Evolutionary conservation across 2,329 filamentous ascomycete species (phyloP).

Genomic region (Pyrenochaeta sp.): DNA sequence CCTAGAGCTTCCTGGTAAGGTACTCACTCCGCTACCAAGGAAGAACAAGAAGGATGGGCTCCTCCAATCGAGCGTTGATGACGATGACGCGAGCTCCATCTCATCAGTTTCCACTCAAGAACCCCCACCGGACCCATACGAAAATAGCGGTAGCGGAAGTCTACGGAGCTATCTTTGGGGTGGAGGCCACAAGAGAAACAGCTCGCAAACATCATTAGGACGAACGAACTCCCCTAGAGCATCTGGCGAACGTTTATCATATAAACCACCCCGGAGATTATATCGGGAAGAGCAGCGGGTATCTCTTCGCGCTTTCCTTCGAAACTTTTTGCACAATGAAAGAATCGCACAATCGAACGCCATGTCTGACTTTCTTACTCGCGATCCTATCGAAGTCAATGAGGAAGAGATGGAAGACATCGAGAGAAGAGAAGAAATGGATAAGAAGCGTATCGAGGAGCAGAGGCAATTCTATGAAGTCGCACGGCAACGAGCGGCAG

Average conservation of each 20-base stretch:
- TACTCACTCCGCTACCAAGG: constrained; percentile 83
- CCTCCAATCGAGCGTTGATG: constrained; percentile 62
- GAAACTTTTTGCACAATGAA: constrained; percentile 83
- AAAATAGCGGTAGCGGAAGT: constrained; percentile 50
- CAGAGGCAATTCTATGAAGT: constrained; percentile 96
- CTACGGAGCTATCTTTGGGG: constrained; percentile 55
- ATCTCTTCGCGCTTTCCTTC: constrained; percentile 88
- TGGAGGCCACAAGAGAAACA: constrained; percentile 52
- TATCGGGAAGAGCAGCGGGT: constrained; percentile 91
- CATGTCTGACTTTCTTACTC: constrained; percentile 83
- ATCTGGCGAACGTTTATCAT: constrained; percentile 42
- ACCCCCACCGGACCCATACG: constrained; percentile 50
- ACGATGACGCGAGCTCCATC: constrained; percentile 79
- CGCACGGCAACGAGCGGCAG: constrained; percentile 85
- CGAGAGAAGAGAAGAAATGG: constrained; percentile 77
- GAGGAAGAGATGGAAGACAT: constrained; percentile 89
- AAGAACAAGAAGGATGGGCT: constrained; percentile 88
- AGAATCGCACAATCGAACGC: constrained; percentile 84
- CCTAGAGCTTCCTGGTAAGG: constrained; percentile 87
- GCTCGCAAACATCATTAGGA: constrained; percentile 51
- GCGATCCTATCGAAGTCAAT: constrained; percentile 74
- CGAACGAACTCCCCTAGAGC: constrained; percentile 41
- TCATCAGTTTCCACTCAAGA: constrained; percentile 80
- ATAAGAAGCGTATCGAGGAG: constrained; percentile 88
- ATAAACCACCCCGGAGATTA: constrained; percentile 63